These are phyloP conservation scores for Penicillium sp. DNA, from an alignment of 2,329 filamentous ascomycete genomes.

Conservation along the genomic window DNA sequence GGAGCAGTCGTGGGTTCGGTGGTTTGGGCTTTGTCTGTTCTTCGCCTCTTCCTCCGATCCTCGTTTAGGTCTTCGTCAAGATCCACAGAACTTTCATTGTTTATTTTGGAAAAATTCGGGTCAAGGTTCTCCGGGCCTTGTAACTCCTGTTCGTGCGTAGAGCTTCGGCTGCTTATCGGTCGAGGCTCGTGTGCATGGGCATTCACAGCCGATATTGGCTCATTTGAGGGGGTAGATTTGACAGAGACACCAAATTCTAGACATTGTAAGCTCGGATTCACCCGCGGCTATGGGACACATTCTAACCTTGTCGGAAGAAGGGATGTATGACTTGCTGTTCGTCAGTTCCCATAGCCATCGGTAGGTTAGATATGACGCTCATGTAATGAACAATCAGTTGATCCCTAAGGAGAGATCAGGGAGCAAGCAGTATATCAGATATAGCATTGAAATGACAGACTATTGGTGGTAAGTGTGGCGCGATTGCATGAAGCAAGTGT, in stretches of 20 bases:
- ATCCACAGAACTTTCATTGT: background rate
- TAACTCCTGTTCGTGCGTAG: background rate
- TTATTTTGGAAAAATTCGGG: background rate
- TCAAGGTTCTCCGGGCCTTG: background rate
- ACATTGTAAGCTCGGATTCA: background rate
- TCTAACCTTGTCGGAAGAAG: slow-evolving; percentile 42
- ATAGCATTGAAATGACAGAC: slow-evolving; percentile 4
- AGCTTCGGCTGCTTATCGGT: background rate
- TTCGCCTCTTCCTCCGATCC: slow-evolving; percentile 38
- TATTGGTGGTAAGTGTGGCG: background rate
- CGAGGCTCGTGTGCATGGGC: background rate
- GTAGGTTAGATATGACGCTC: slow-evolving; percentile 24
- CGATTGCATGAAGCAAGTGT: background rate
- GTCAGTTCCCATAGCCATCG: slow-evolving; percentile 40
- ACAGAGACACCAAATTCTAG: slow-evolving; percentile 19
- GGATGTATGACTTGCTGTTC: slow-evolving; percentile 42
- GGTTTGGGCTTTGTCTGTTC: slow-evolving; percentile 22
- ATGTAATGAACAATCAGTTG: slow-evolving; percentile 24
- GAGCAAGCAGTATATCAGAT: background rate
- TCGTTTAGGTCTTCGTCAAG: slow-evolving; percentile 34
- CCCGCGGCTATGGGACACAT: background rate
- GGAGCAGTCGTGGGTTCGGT: slow-evolving; percentile 7
- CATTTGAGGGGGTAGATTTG: slow-evolving; percentile 5
- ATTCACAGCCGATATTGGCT: background rate
- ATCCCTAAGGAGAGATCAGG: slow-evolving; percentile 19